Evolutionary conservation across 2,329 filamentous ascomycete genomes (phyloP), one percentile per base, ranked within the genome.

Genomic region (Verticillium longisporum): DNA sequence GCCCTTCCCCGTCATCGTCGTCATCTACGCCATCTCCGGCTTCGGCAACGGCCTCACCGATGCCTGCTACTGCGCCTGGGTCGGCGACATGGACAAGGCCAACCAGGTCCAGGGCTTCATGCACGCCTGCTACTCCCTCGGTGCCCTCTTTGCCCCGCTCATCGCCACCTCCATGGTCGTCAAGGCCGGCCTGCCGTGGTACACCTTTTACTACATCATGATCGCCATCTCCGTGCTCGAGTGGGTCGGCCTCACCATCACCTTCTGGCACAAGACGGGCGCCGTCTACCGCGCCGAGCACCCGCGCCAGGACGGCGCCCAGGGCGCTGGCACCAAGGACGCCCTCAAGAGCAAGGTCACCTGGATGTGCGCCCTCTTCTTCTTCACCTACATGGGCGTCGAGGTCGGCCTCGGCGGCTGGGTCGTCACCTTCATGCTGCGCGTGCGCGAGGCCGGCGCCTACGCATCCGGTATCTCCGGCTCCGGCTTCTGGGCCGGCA

Each of bases 371-470:
- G 79, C 88, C 0, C 65, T 88, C 0, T 93, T 92, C 70, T 80
- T 92, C 56, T 83, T 92, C 34, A 81, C 83, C 3, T 93, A 92
- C 69, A 88, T 92, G 21, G 90, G 90, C 0, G 80, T 86, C 0
- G 90, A 93, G 74, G 75, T 89, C 57, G 87, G 86, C 0, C 79
- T 92, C 1, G 88, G 89, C 26, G 90, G 90, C 4, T 94, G 90
- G 90, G 86, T 93, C 37, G 87, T 91, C 37, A 87, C 86, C 0
- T 92, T 93, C 71, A 92, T 93, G 88, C 84, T 91, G 6, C 82
- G 83, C 13, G 86, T 91, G 10, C 83, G 90, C 14, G 75, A 87
- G 6, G 89, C 85, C 1, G 80, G 75, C 1, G 74, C 83, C 0
- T 91, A 91, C 66, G 83, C 85, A 0, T 86, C 86, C n/a, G 89